Conservation (phyloP, 2,329 filamentous ascomycete genomes). For the Penicillium sp. region DNA sequence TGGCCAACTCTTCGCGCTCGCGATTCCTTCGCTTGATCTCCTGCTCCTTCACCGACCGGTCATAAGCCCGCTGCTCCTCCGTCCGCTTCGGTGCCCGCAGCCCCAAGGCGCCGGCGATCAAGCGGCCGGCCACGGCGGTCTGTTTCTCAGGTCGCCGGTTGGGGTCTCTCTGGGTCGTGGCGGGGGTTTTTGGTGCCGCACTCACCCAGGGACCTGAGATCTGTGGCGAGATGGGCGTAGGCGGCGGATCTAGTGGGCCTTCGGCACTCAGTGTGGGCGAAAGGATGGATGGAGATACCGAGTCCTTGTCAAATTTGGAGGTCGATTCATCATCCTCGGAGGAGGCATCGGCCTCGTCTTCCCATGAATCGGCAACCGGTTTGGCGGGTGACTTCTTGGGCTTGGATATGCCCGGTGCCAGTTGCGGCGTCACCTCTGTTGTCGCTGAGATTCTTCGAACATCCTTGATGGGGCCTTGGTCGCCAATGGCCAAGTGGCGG, state of each 20-base stretch:
- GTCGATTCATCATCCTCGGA: conserved; percentile 28
- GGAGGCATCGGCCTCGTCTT: conserved; percentile 58
- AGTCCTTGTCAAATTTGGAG: background rate
- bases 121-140: conserved; percentile 77
- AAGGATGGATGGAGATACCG: conserved; percentile 22
- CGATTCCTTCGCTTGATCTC: conserved; percentile 71
- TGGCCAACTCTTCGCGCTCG: conserved; percentile 61
- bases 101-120: conserved; percentile 86
- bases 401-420: conserved; percentile 5
- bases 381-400: conserved; percentile 27
- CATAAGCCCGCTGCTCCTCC: conserved; percentile 83
- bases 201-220: conserved; percentile 19
- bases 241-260: conserved; percentile 52
- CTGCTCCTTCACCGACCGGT: conserved; percentile 73
- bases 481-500: conserved; percentile 26
- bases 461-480: conserved; percentile 26
- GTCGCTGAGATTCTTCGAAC: conserved; percentile 18
- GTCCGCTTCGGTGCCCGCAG: conserved; percentile 74
- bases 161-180: conserved; percentile 13
- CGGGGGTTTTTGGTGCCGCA: conserved; percentile 7
- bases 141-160: conserved; percentile 73
- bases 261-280: conserved; percentile 26
- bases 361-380: conserved; percentile 65
- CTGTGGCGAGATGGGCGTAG: conserved; percentile 59
- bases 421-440: background rate